phyloP scores from a whole-genome alignment of 2,329 filamentous ascomycete genomes.

The Epichloe festucae region DNA sequence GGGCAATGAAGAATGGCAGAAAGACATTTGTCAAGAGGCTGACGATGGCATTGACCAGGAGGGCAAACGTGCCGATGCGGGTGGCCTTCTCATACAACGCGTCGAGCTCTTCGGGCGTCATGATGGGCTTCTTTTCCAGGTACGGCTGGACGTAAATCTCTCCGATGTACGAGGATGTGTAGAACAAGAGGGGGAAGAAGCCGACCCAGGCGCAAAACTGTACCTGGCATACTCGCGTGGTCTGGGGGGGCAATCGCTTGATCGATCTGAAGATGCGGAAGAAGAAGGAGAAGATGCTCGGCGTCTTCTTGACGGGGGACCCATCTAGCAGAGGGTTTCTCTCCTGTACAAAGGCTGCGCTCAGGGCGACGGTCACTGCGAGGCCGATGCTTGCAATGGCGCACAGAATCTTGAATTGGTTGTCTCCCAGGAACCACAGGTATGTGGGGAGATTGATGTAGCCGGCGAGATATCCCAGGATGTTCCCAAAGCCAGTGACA shows the following conservation, averaged over 20 bases:
- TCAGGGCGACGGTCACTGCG: constrained; percentile 54
- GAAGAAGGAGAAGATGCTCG: constrained; percentile 69
- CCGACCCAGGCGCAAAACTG: constrained; percentile 87
- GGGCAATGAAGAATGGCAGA: constrained; percentile 73
- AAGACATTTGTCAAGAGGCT: constrained; percentile 72
- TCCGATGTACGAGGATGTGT: constrained; percentile 86
- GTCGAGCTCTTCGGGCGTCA: constrained; percentile 65
- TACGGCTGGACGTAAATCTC: constrained; percentile 84
- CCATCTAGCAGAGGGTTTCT: constrained; percentile 66
- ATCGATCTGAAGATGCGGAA: constrained; percentile 64
- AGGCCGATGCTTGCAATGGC: constrained; percentile 70
- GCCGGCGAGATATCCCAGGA: constrained; percentile 77
- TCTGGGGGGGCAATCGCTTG: constrained; percentile 66
- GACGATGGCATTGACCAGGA: constrained; percentile 77
- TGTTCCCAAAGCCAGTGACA: constrained; percentile 77
- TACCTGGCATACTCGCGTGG: constrained; percentile 66
- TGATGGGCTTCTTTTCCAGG: constrained; percentile 63
- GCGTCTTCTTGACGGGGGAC: constrained; percentile 40
- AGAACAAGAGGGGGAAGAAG: constrained; percentile 93
- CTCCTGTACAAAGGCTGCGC: constrained; percentile 57
- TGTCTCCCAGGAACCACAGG: constrained; percentile 69
- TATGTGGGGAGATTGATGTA: constrained; percentile 65
- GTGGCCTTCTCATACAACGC: constrained; percentile 73
- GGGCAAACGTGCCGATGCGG: constrained; percentile 74
- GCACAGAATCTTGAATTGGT: constrained; percentile 88